These are phyloP conservation scores for Daldinia childiae DNA, from an alignment of 495 filamentous ascomycete species.

Conservation along the genomic window DNA sequence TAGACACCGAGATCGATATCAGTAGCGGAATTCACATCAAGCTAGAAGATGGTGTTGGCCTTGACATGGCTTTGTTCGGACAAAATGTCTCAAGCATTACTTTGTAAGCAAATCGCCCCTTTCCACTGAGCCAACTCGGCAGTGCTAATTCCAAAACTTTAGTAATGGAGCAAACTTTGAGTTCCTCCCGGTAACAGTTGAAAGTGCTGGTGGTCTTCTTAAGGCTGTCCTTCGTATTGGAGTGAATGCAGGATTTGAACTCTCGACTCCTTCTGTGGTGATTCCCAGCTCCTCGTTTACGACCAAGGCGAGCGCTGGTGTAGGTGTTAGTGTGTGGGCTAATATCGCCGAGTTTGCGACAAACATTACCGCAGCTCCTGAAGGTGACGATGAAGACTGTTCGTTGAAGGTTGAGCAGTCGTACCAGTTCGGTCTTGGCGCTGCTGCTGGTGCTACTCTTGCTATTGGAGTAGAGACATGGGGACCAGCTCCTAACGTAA, in stretches of 20 bases:
- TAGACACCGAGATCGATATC: constrained; percentile 58
- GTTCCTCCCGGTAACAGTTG: constrained; percentile 63
- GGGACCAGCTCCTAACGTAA: constrained; percentile 54
- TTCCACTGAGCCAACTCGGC: not conserved
- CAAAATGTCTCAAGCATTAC: constrained; percentile 56
- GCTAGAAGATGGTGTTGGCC: constrained; percentile 56
- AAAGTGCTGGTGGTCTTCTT: constrained; percentile 52
- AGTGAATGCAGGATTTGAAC: constrained; percentile 55
- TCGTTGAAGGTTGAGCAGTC: constrained; percentile 54
- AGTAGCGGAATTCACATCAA: constrained; percentile 63
- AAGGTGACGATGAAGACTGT: constrained; percentile 52
- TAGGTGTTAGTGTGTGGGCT: constrained; percentile 58
- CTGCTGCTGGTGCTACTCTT: constrained; percentile 61
- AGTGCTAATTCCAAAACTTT: constrained; percentile 14
- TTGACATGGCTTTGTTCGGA: constrained; percentile 57
- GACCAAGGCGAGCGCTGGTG: constrained; percentile 50
- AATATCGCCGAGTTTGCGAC: constrained; percentile 64
- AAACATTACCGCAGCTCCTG: constrained; percentile 53
- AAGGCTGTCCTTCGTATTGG: constrained; percentile 58
- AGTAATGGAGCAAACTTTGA: constrained; percentile 64
- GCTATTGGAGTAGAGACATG: constrained; percentile 55
- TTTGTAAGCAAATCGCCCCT: constrained; percentile 50
- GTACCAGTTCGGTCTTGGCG: constrained; percentile 62
- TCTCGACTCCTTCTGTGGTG: constrained; percentile 35
- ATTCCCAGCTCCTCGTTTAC: constrained; percentile 9